Evolutionary conservation across 1,139 yeast genomes (phyloP), one percentile per base, ranked within the genome.

Genomic region (Suhomyces coccinellae): DNA sequence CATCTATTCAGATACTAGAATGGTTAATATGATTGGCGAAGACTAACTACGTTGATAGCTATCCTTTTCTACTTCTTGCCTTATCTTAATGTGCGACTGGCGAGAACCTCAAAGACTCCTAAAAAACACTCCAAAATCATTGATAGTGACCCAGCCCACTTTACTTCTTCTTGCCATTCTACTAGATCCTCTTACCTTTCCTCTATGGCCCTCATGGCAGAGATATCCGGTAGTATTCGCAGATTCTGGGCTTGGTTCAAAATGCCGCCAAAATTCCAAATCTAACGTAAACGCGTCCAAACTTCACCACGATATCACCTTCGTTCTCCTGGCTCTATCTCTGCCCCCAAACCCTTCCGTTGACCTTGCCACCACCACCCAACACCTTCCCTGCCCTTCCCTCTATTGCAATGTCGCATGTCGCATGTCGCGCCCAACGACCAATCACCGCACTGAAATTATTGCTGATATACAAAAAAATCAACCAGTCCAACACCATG

Each of bases 391-490:
- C 3, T 4, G 6, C 38, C 17, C 33, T 16, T 14, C 27, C n/a
- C 16, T 14, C 20, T 17, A 17, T 15, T 3, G 12, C 28, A 13
- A 32, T 33, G 38, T 33, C 37, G 38, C 37, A 28, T 39, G 42
- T 39, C 42, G 42, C 42, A 32, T 33, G 42, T 41, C 44, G 39
- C 40, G 29, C 36, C 17, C 56, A 54, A 17, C 47, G 54, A 50
- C 69, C 69, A 65, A 63, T 63, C 69, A 64, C 52, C 54, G 52
- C 45, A 49, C 44, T 41, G 51, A 59, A 61, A 63, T 54, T 61
- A 49, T 53, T 65, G 69, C 69, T 65, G 68, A 65, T 63, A 50
- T 47, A 52, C 43, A 47, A 48, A 36, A 51, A 48, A 41, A 47
- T 31, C 47, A 40, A 43, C 36, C 38, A 43, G 40, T 32, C 35